These are phyloP conservation scores for Rhizomucor pusillus DNA, from an alignment of 371 early-diverging fungal genomes.

Conservation along the genomic window DNA sequence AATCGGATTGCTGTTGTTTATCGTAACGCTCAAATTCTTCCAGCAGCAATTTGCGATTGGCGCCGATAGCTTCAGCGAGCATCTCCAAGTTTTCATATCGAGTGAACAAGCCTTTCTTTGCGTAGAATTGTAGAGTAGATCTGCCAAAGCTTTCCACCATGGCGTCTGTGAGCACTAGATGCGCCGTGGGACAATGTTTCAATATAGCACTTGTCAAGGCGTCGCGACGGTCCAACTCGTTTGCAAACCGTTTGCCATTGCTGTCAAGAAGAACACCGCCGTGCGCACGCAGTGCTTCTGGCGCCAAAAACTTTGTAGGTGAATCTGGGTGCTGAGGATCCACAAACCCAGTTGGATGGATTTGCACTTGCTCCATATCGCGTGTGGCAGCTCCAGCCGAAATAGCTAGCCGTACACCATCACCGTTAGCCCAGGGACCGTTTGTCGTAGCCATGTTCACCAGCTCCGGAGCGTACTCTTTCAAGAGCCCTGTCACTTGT, in stretches of 20 bases:
- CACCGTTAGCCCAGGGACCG: slow-evolving; percentile 82
- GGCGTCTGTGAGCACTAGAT: slow-evolving; percentile 54
- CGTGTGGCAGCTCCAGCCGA: slow-evolving; percentile 63
- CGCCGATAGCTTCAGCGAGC: slow-evolving; percentile 58
- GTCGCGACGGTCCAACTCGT: slow-evolving; percentile 71
- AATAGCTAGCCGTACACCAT: slow-evolving; percentile 70
- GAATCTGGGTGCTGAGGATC: slow-evolving; percentile 67
- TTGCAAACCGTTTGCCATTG: slow-evolving; percentile 69
- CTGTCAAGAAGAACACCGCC: slow-evolving; percentile 72
- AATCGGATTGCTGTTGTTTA: slow-evolving; percentile 21
- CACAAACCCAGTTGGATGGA: slow-evolving; percentile 88
- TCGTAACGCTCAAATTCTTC: slow-evolving; percentile 64
- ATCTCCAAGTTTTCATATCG: slow-evolving; percentile 44
- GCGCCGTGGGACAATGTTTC: slow-evolving; percentile 20
- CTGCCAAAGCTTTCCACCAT: slow-evolving; percentile 54
- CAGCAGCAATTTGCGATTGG: slow-evolving; percentile 37
- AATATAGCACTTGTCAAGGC: slow-evolving; percentile 52
- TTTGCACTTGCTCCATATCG: slow-evolving; percentile 74
- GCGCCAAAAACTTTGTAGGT: slow-evolving; percentile 64
- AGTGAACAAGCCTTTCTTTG: slow-evolving; percentile 56
- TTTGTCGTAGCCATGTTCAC: slow-evolving; percentile 76
- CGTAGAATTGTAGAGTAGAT: slow-evolving; percentile 62
- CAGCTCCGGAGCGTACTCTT: slow-evolving; percentile 62
- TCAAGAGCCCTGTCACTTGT: slow-evolving; percentile 27
- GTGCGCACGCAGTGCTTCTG: slow-evolving; percentile 82